phyloP scores from a whole-genome alignment of 345 rosid genomes.

The Corchorus olitorius region DNA sequence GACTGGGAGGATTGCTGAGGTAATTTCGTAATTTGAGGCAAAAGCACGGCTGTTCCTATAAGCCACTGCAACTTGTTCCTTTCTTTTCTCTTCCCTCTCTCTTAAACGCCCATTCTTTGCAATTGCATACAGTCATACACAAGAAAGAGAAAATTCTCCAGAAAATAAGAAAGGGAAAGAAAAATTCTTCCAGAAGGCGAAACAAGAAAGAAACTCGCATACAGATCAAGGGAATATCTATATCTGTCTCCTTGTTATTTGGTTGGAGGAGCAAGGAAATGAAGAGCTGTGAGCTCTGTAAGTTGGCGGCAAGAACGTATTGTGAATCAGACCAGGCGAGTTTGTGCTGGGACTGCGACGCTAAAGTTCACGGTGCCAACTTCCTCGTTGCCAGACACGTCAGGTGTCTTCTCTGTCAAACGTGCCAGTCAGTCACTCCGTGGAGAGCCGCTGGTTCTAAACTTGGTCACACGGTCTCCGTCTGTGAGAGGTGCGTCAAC shows the following conservation, averaged over 20 bases:
- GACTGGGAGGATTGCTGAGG: not conserved
- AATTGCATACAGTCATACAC: not conserved
- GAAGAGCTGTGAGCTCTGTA: conserved; percentile 68
- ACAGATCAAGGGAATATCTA: not conserved
- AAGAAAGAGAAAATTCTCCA: conserved; percentile 21
- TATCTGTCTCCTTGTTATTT: not conserved
- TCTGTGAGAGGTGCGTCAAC: conserved; percentile 46
- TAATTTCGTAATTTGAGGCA: conserved; percentile 22
- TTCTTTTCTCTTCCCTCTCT: not conserved
- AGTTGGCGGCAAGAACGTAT: conserved; percentile 49
- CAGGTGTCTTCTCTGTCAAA: conserved; percentile 56
- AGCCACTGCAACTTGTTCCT: conserved; percentile 11
- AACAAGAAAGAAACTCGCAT: conserved; percentile 3
- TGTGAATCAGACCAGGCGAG: conserved; percentile 73
- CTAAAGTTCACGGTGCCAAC: conserved; percentile 71
- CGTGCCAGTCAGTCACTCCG: conserved; percentile 52
- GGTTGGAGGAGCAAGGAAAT: conserved; percentile 17
- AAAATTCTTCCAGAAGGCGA: conserved; percentile 26
- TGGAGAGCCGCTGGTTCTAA: conserved; percentile 65
- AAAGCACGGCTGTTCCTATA: conserved; percentile 18
- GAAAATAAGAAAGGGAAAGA: conserved; percentile 18
- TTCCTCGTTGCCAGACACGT: conserved; percentile 72
- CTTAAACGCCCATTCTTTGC: conserved; percentile 5
- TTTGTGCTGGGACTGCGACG: conserved; percentile 77
- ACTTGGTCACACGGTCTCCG: conserved; percentile 54